These are phyloP conservation scores for Ophiocordyceps polyrhachis-furcata DNA, from an alignment of 2,329 filamentous ascomycete genomes.

Conservation along the genomic window DNA sequence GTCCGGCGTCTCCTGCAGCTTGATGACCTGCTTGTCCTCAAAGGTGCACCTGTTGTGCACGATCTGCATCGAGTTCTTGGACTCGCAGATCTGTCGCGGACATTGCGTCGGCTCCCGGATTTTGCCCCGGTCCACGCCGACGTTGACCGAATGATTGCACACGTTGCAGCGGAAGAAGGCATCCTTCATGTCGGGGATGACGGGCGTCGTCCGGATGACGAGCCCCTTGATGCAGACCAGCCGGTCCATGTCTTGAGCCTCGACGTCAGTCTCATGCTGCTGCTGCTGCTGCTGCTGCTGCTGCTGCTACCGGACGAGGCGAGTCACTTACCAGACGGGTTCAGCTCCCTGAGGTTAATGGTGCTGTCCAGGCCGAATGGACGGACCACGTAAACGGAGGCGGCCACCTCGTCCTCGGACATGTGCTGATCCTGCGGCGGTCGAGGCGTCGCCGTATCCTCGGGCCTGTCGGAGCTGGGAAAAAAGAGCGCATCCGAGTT, in stretches of 20 bases:
- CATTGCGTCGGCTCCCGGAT: slow-evolving; percentile 89
- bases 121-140: slow-evolving; percentile 86
- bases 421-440: slow-evolving; percentile 29
- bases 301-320: background rate
- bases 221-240: slow-evolving; percentile 88
- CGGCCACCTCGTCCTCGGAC: slow-evolving; percentile 64
- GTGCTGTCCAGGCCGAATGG: slow-evolving; percentile 76
- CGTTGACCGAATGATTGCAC: slow-evolving; percentile 78
- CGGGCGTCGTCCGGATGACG: slow-evolving; percentile 85
- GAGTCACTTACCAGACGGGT: slow-evolving; percentile 48
- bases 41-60: slow-evolving; percentile 91
- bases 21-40: slow-evolving; percentile 96
- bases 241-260: slow-evolving; percentile 65
- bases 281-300: too few relatives aligned
- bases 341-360: slow-evolving; percentile 83
- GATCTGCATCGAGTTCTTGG: slow-evolving; percentile 94
- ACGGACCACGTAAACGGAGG: slow-evolving; percentile 66
- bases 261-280: background rate
- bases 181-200: slow-evolving; percentile 98
- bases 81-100: slow-evolving; percentile 61
- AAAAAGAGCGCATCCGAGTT: slow-evolving; percentile 62
- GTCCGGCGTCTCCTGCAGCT: slow-evolving; percentile 93
- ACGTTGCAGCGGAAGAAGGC: slow-evolving; percentile 93
- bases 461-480: slow-evolving; percentile 59
- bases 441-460: slow-evolving; percentile 20